A percentile compares a stretch with the other conserved stretches of the same genome.
phyloP scores from a whole-genome alignment of 2,329 filamentous ascomycete genomes.

The Passalora sequoiae region DNA sequence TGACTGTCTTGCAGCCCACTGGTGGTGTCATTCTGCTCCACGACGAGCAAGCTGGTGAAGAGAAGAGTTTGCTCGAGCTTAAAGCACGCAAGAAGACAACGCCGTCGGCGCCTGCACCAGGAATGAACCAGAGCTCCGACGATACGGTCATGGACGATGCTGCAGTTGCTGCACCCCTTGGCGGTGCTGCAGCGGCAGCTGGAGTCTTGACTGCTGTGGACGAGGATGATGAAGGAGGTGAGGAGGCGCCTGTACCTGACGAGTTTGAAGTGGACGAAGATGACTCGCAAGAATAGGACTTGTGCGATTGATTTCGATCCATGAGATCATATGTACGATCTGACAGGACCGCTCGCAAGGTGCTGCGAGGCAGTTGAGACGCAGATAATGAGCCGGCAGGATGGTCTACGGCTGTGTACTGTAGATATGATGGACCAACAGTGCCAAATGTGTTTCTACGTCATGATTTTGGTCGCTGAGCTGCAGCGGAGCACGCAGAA shows the following conservation, averaged over 20 bases:
- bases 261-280: slow-evolving; percentile 77
- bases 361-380: neutral
- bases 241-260: slow-evolving; percentile 64
- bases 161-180: slow-evolving; percentile 17
- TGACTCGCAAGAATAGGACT: slow-evolving; percentile 19
- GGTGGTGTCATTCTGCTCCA: slow-evolving; percentile 88
- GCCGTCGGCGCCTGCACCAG: slow-evolving; percentile 39
- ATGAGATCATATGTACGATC: neutral
- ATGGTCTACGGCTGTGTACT: neutral
- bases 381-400: neutral
- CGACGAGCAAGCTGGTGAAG: slow-evolving; percentile 73
- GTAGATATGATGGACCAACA: no score
- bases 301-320: neutral
- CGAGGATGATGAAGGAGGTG: slow-evolving; percentile 73
- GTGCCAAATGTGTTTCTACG: no score
- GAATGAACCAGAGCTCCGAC: slow-evolving; percentile 19
- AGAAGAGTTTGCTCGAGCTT: slow-evolving; percentile 79
- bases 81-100: slow-evolving; percentile 74
- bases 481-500: no score
- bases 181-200: slow-evolving; percentile 47
- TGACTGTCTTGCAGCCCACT: slow-evolving; percentile 63
- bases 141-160: slow-evolving; percentile 33
- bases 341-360: neutral
- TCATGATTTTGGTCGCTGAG: no score
- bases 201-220: slow-evolving; percentile 82